Percentiles rank a stretch among this genome's conserved stretches.
These are phyloP conservation scores for Lentinus tigrinus DNA, from an alignment of 768 basidiomycete species.

Conservation along the genomic window DNA sequence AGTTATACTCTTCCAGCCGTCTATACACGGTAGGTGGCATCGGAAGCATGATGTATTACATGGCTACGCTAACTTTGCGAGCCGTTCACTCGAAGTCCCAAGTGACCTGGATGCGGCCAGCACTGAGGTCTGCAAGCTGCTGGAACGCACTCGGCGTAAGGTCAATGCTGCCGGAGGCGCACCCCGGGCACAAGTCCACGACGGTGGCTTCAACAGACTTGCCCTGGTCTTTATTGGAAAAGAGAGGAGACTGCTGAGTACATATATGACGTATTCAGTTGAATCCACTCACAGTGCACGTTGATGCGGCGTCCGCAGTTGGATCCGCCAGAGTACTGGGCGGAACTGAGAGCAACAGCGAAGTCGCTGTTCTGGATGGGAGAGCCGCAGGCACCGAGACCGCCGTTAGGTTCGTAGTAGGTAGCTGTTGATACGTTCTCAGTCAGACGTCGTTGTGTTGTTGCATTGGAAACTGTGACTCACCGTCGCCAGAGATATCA, in stretches of 20 bases:
- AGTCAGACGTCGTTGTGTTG: background rate
- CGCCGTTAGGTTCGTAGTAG: constrained; percentile 4
- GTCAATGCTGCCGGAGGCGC: constrained; percentile 51
- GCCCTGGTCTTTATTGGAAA: constrained; percentile 41
- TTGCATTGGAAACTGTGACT: background rate
- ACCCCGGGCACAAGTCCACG: constrained; percentile 61
- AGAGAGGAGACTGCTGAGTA: background rate
- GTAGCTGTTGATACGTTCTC: background rate
- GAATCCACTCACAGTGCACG: background rate
- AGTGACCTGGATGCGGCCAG: too few species aligned
- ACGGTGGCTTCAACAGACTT: constrained; percentile 45
- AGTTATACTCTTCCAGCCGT: too few species aligned
- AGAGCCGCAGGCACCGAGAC: constrained; percentile 1
- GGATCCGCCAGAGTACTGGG: constrained; percentile 2
- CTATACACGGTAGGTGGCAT: too few species aligned
- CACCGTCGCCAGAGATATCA: constrained; percentile 3
- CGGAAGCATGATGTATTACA: too few species aligned
- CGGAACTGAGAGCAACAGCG: constrained; percentile 2
- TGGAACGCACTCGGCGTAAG: constrained; percentile 56
- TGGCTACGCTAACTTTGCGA: too few species aligned
- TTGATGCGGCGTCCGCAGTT: constrained; percentile 4
- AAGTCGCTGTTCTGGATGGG: constrained; percentile 1
- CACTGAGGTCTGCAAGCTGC: too few species aligned
- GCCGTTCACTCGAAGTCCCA: too few species aligned
- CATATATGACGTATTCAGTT: too few species aligned